These are phyloP conservation scores for Potentilla sterilis DNA, from an alignment of 306 rosid genomes.

Conservation along the genomic window DNA sequence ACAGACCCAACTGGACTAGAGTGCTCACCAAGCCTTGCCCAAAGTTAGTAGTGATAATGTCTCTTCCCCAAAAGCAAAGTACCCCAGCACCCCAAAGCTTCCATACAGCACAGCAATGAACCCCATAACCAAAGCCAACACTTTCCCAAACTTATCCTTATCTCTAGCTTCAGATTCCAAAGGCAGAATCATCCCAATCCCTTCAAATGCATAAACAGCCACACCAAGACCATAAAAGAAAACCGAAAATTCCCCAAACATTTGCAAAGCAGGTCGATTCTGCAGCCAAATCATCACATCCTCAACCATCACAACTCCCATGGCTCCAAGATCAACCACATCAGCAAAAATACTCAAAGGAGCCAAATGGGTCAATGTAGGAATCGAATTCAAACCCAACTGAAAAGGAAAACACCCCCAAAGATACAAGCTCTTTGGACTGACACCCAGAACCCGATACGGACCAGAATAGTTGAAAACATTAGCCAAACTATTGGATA, in stretches of 20 bases:
- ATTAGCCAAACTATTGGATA: conserved; percentile 44
- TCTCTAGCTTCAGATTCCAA: conserved; percentile 59
- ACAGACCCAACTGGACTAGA: conserved; percentile 60
- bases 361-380: conserved; percentile 63
- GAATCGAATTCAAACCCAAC: conserved; percentile 60
- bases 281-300: conserved; percentile 42
- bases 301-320: conserved; percentile 62
- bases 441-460: conserved; percentile 32
- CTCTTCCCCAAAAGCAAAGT: conserved; percentile 76
- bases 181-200: conserved; percentile 66
- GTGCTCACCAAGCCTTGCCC: conserved; percentile 54
- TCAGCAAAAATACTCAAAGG: conserved; percentile 75
- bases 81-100: conserved; percentile 62
- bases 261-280: conserved; percentile 42
- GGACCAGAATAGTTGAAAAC: conserved; percentile 24
- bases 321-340: conserved; percentile 53
- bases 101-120: conserved; percentile 57
- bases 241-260: conserved; percentile 57
- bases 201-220: conserved; percentile 73
- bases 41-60: conserved; percentile 64
- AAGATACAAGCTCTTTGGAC: conserved; percentile 45
- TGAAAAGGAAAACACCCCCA: conserved; percentile 76
- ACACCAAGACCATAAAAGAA: conserved; percentile 70
- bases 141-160: conserved; percentile 56
- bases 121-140: conserved; percentile 51